Evolutionary conservation across 1,284 basidiomycete genomes (phyloP), one percentile per base, ranked within the genome.

Genomic region (Sphaerobolus stellatus): DNA sequence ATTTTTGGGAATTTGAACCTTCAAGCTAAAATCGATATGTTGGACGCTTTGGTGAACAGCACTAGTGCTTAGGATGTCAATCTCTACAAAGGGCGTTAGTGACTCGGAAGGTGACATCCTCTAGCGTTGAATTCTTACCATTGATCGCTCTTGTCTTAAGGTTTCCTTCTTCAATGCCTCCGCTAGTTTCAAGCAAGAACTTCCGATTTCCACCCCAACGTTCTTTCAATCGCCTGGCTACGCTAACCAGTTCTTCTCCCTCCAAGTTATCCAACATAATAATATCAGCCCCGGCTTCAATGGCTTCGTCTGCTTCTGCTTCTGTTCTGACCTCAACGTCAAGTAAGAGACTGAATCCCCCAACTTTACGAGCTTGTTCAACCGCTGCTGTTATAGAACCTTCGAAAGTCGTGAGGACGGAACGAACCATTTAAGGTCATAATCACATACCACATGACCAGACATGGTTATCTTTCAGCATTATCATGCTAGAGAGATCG

Each of bases 401-500:
- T 66, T 31, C 24, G 31, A 49, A 54, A n/a, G 47, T 47, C 48
- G 11, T 8, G 6, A 6, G 41, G 20, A 43, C 14, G 33, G 45
- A 20, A 43, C 20, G 41, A 33, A 16, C 20, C 3, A 24, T 29
- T 36, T 18, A 18, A 30, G 27, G 41, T 45, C 52, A 30, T 41
- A 40, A 57, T 14, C 13, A 65, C 77, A 61, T 63, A 86, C 93
- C 94, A 27, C 88, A 92, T 6, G 94, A 95, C 95, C 94, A 98
- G 67, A 99, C 94, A 68, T 99, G 97, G 70, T 99, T 99, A 68
- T 99, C 96, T 74, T 99, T 99, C 66, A 99, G 84, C 96, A 99
- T 99, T 67, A 99, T 96, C 96, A 99, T 99, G 68, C 90, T 93
- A 34, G 91, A 94, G 30, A 99, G 79, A 72, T 98, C 95, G 66